These are phyloP conservation scores for Shiraia sp. DNA, from an alignment of 2,329 filamentous ascomycete genomes.

Conservation along the genomic window DNA sequence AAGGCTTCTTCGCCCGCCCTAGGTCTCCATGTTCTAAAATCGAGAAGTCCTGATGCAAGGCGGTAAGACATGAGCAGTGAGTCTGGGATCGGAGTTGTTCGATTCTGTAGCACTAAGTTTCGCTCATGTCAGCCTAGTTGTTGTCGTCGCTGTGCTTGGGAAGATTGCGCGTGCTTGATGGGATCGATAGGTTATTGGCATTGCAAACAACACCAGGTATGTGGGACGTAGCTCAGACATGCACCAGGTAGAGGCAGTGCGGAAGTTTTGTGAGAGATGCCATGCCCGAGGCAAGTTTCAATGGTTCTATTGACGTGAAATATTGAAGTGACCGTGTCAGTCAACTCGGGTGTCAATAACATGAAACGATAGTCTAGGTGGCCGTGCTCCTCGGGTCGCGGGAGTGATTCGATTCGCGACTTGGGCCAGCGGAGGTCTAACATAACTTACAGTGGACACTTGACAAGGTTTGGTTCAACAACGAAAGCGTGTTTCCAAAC, in stretches of 20 bases:
- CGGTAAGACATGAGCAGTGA: too few relatives aligned
- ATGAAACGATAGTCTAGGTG: slow-evolving; percentile 29
- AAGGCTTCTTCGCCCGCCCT: too few relatives aligned
- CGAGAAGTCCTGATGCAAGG: too few relatives aligned
- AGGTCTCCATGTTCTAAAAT: too few relatives aligned
- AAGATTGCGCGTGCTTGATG: too few relatives aligned
- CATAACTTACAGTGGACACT: background rate
- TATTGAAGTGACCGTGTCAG: slow-evolving; percentile 6
- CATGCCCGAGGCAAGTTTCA: background rate
- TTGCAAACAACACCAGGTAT: too few relatives aligned
- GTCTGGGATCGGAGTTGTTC: too few relatives aligned
- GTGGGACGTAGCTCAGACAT: slow-evolving; percentile 4
- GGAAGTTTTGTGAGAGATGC: slow-evolving; percentile 1
- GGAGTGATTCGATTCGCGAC: slow-evolving; percentile 13
- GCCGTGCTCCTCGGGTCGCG: slow-evolving; percentile 10
- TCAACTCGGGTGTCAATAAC: slow-evolving; percentile 16
- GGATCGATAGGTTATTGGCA: too few relatives aligned
- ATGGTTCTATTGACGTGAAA: slow-evolving; percentile 3
- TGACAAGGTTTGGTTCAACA: slow-evolving; percentile 14
- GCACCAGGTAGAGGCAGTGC: slow-evolving; percentile 8
- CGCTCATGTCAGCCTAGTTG: too few relatives aligned
- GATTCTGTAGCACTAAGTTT: too few relatives aligned
- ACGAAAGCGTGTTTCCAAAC: slow-evolving; percentile 10
- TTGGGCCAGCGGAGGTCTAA: slow-evolving; percentile 6
- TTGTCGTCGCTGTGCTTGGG: background rate